Conservation (phyloP, 176 grass and related monocot genomes). For the Oryza glumipatula region DNA sequence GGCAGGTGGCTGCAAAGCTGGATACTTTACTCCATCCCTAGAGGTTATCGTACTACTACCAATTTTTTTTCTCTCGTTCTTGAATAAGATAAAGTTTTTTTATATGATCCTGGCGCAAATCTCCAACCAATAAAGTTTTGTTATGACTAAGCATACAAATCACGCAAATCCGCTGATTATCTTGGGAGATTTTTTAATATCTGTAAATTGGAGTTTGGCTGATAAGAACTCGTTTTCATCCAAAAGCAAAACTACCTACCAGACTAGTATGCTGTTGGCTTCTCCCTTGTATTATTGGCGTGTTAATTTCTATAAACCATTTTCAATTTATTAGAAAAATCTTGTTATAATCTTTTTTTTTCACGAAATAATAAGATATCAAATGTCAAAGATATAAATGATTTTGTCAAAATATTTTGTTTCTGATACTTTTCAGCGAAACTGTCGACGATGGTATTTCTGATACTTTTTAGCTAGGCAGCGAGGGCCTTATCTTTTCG, state of each 20-base stretch:
- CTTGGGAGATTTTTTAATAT: not conserved
- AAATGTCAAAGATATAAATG: not conserved
- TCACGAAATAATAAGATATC: not conserved
- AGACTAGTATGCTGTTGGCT: not conserved
- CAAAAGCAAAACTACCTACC: slow-evolving; percentile 32
- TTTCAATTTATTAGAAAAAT: not conserved
- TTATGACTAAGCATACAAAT: slow-evolving; percentile 37
- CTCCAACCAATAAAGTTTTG: slow-evolving; percentile 39
- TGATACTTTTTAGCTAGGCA: no score
- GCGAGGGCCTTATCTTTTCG: no score
- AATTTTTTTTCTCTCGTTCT: not conserved
- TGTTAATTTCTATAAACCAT: not conserved
- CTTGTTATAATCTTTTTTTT: not conserved
- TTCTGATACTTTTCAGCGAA: not conserved
- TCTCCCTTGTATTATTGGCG: slow-evolving; percentile 8
- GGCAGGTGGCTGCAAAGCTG: slow-evolving; percentile 26
- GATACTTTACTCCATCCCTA: slow-evolving; percentile 40
- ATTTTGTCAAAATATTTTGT: not conserved
- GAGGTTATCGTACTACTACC: slow-evolving; percentile 18
- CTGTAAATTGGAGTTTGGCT: slow-evolving; percentile 9
- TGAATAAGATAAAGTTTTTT: slow-evolving; percentile 26
- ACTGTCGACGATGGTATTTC: not conserved
- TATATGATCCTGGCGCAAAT: slow-evolving; percentile 25
- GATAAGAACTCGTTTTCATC: slow-evolving; percentile 43
- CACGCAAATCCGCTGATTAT: slow-evolving; percentile 31